Conservation (phyloP, 768 basidiomycete genomes). For the Phanerochaete sordida region DNA sequence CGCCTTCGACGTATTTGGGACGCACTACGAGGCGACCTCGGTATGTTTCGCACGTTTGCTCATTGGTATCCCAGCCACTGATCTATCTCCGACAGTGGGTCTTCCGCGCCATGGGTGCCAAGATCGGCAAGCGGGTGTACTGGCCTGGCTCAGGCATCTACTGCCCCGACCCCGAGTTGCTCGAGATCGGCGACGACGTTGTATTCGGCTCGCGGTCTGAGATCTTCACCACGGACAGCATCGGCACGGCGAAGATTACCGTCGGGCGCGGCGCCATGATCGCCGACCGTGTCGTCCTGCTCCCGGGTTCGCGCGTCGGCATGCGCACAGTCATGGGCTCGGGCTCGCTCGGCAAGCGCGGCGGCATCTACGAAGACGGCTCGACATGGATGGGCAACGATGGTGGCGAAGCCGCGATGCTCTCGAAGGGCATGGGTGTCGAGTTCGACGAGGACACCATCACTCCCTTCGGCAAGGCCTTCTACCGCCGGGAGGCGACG, state of each 20-base stretch:
- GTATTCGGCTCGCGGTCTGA: constrained; percentile 46
- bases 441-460: constrained; percentile 25
- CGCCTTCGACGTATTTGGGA: constrained; percentile 40
- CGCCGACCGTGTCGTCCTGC: constrained; percentile 44
- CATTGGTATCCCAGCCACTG: not conserved
- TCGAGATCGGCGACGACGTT: constrained; percentile 47
- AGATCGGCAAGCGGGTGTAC: constrained; percentile 42
- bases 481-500: constrained; percentile 36
- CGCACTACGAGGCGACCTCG: constrained; percentile 45
- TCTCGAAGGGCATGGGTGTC: constrained; percentile 16
- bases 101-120: constrained; percentile 45
- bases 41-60: not conserved
- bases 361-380: constrained; percentile 37
- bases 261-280: constrained; percentile 47
- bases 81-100: constrained; percentile 17
- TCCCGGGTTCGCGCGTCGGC: constrained; percentile 39
- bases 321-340: constrained; percentile 42
- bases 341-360: constrained; percentile 39
- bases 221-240: constrained; percentile 41
- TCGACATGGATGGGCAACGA: constrained; percentile 48
- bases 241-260: constrained; percentile 37
- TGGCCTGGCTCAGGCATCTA: constrained; percentile 46
- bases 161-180: constrained; percentile 44
- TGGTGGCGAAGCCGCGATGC: constrained; percentile 32
- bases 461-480: constrained; percentile 42